Percentiles rank a stretch among this genome's conserved stretches.
Conservation (phyloP, 768 basidiomycete species). For the Pleurotus citrinopileatus region DNA sequence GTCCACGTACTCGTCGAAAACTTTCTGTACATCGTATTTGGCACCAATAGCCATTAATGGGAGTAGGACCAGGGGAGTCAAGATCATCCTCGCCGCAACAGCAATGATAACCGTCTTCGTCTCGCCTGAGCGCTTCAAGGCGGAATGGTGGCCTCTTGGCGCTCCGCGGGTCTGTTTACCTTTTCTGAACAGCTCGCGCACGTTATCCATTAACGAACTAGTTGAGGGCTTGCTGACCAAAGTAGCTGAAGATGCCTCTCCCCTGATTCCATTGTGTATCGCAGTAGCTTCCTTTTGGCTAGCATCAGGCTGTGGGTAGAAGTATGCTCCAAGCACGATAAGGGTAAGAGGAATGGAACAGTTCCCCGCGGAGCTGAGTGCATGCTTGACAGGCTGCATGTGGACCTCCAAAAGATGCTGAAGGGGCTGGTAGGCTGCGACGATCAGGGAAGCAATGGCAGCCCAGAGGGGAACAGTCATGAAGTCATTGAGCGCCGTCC, state of each 20-base stretch:
- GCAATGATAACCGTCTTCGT: constrained; percentile 80
- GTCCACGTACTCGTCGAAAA: constrained; percentile 80
- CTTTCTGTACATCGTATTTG: constrained; percentile 50
- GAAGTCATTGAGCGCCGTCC: constrained; percentile 55
- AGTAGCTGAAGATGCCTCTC: constrained; percentile 25
- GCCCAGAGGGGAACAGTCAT: constrained; percentile 92
- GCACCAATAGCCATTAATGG: constrained; percentile 72
- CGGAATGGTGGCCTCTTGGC: not conserved
- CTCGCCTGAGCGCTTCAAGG: constrained; percentile 54
- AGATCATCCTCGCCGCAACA: constrained; percentile 81
- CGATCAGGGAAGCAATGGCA: constrained; percentile 67
- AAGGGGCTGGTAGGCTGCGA: constrained; percentile 73
- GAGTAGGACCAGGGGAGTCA: constrained; percentile 76
- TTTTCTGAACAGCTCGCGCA: constrained; percentile 41
- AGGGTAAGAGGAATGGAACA: constrained; percentile 88
- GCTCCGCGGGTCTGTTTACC: constrained; percentile 17
- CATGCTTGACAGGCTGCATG: constrained; percentile 64
- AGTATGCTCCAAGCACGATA: constrained; percentile 91
- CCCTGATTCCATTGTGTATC: not conserved
- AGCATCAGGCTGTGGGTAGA: constrained; percentile 47
- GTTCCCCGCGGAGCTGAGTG: constrained; percentile 63
- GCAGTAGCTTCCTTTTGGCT: constrained; percentile 9
- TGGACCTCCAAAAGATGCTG: constrained; percentile 68
- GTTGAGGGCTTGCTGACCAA: constrained; percentile 22
- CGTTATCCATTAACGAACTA: constrained; percentile 22